These are phyloP conservation scores for Ganoderma lingzhi DNA, from an alignment of 1,284 basidiomycete species.

Conservation along the genomic window DNA sequence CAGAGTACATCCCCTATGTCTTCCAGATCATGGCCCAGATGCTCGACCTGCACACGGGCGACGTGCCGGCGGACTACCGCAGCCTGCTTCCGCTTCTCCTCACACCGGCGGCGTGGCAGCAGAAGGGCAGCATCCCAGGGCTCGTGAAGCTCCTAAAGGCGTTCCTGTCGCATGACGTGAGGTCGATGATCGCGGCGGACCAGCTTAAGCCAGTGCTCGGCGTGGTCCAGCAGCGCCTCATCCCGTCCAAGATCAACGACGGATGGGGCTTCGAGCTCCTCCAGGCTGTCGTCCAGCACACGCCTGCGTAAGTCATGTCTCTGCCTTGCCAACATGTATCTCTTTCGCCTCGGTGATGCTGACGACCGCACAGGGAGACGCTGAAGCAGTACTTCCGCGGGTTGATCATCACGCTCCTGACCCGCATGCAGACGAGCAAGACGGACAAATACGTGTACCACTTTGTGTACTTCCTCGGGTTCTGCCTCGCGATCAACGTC, in stretches of 20 bases:
- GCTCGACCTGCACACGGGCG: conserved; percentile 81
- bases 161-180: conserved; percentile 79
- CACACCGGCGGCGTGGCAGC: conserved; percentile 90
- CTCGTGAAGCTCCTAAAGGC: conserved; percentile 90
- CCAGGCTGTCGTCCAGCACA: conserved; percentile 76
- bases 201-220: conserved; percentile 87
- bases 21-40: conserved; percentile 98
- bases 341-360: background rate
- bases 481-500: conserved; percentile 78
- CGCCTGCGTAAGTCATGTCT: conserved; percentile 70
- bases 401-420: conserved; percentile 85
- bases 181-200: conserved; percentile 73
- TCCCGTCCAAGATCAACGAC: conserved; percentile 91
- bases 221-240: conserved; percentile 90
- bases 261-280: conserved; percentile 92
- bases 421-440: conserved; percentile 87
- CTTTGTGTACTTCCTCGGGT: conserved; percentile 84
- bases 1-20: conserved; percentile 97
- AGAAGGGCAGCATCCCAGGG: conserved; percentile 95
- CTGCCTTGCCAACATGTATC: background rate
- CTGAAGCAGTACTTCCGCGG: conserved; percentile 82
- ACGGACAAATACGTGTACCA: conserved; percentile 91
- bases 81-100: conserved; percentile 86
- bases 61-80: conserved; percentile 83
- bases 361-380: conserved; percentile 53